Conservation (phyloP, 768 basidiomycete genomes). For the Clitopilus hobsonii region DNA sequence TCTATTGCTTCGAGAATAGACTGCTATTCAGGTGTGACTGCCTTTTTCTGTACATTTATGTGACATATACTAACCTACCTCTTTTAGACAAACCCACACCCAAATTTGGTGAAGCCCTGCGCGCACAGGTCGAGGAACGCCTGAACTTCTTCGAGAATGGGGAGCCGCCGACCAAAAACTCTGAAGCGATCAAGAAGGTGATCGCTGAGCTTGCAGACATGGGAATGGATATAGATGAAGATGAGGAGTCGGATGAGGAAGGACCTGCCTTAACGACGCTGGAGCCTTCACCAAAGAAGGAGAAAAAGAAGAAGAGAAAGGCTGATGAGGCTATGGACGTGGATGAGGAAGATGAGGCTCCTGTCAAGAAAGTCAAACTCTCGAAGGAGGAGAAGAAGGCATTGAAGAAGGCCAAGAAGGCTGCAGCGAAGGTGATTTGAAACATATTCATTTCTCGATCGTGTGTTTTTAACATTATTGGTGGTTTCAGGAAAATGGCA, state of each 20-base stretch:
- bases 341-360: conserved; percentile 49
- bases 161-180: conserved; percentile 81
- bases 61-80: conserved; percentile 1
- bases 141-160: conserved; percentile 93
- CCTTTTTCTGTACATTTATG: neutral
- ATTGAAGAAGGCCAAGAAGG: conserved; percentile 72
- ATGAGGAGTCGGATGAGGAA: conserved; percentile 40
- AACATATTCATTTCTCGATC: conserved; percentile 7
- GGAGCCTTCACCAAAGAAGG: conserved; percentile 50
- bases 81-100: conserved; percentile 82
- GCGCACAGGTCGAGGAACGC: conserved; percentile 93
- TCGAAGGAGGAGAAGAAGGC: conserved; percentile 88
- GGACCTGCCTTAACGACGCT: conserved; percentile 54
- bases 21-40: conserved; percentile 73
- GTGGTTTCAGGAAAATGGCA: conserved; percentile 14
- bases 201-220: conserved; percentile 58
- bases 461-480: too few relatives aligned
- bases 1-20: conserved; percentile 97
- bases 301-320: conserved; percentile 68
- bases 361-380: conserved; percentile 68
- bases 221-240: conserved; percentile 47
- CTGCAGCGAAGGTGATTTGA: conserved; percentile 32
- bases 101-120: conserved; percentile 93
- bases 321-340: conserved; percentile 65
- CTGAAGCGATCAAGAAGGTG: conserved; percentile 89